Conservation (phyloP, 192 early-diverging fungal species). For the Podila minutissima region DNA sequence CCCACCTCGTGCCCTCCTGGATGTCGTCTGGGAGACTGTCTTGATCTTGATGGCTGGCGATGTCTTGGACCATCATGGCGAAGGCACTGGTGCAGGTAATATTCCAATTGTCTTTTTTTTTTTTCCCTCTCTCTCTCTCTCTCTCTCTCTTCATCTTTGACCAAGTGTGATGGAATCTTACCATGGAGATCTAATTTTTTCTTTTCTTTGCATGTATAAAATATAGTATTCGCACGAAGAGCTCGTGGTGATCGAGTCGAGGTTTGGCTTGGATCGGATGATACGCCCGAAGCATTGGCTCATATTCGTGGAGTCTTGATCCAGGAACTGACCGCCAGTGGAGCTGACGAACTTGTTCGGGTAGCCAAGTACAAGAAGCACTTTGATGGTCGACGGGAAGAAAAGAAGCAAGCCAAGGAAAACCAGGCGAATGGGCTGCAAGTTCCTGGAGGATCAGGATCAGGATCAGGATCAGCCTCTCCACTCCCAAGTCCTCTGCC, state of each 20-base stretch:
- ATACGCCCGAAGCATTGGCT: slow-evolving; percentile 38
- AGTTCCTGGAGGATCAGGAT: slow-evolving; percentile 1
- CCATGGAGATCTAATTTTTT: background rate
- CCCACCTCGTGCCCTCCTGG: slow-evolving; percentile 35
- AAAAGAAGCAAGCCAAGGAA: slow-evolving; percentile 15
- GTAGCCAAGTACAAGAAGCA: slow-evolving; percentile 50
- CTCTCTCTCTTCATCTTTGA: background rate
- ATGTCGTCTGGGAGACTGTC: slow-evolving; percentile 57
- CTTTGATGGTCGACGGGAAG: slow-evolving; percentile 37
- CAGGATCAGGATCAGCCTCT: background rate
- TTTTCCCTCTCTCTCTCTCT: too few species aligned
- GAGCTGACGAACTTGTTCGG: slow-evolving; percentile 40
- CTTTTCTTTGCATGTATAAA: background rate
- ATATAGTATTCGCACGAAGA: slow-evolving; percentile 43
- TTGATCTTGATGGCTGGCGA: slow-evolving; percentile 59
- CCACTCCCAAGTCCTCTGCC: background rate
- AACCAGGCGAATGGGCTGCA: slow-evolving; percentile 6
- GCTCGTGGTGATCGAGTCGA: slow-evolving; percentile 60
- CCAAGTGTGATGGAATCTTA: background rate
- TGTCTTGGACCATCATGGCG: slow-evolving; percentile 37
- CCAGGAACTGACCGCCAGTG: slow-evolving; percentile 34
- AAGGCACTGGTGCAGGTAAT: slow-evolving; percentile 48
- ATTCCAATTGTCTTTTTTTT: too few species aligned
- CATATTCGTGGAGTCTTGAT: slow-evolving; percentile 42
- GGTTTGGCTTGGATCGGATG: slow-evolving; percentile 56